phyloP scores from a whole-genome alignment of 257 asterid species.

The Nicotiana undulata region DNA sequence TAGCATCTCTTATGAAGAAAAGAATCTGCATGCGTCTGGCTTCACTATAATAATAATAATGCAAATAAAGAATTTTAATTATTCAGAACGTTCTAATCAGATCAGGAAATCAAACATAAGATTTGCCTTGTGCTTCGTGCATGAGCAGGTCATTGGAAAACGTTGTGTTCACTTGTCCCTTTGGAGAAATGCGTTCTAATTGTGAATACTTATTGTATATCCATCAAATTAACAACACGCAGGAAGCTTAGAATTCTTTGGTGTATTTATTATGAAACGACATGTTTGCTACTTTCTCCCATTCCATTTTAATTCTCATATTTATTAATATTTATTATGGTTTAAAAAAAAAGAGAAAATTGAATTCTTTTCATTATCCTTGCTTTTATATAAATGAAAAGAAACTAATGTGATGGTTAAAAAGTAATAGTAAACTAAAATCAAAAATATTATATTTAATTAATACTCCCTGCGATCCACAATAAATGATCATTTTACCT shows the following conservation, averaged over 20 bases:
- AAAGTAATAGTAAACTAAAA: too few species aligned
- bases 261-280: too few species aligned
- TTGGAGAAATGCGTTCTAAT: background rate
- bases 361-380: too few species aligned
- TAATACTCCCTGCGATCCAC: too few species aligned
- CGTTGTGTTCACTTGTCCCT: background rate
- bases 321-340: too few species aligned
- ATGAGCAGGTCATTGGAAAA: background rate
- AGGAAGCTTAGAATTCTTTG: too few species aligned
- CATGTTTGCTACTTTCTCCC: background rate
- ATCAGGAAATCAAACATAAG: background rate
- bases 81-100: conserved; percentile 5
- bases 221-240: background rate
- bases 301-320: too few species aligned
- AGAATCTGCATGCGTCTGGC: conserved; percentile 25
- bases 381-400: too few species aligned
- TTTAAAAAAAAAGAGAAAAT: too few species aligned
- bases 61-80: background rate
- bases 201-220: background rate
- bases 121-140: conserved; percentile 7
- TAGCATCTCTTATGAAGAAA: conserved; percentile 25
- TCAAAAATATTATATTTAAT: too few species aligned
- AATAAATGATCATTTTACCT: too few species aligned
- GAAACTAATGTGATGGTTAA: too few species aligned
- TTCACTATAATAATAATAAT: background rate